Percentiles rank a stretch among this genome's conserved stretches.
These are phyloP conservation scores for Pestalotiopsis sp. DNA, from an alignment of 2,329 filamentous ascomycete genomes.

Conservation along the genomic window DNA sequence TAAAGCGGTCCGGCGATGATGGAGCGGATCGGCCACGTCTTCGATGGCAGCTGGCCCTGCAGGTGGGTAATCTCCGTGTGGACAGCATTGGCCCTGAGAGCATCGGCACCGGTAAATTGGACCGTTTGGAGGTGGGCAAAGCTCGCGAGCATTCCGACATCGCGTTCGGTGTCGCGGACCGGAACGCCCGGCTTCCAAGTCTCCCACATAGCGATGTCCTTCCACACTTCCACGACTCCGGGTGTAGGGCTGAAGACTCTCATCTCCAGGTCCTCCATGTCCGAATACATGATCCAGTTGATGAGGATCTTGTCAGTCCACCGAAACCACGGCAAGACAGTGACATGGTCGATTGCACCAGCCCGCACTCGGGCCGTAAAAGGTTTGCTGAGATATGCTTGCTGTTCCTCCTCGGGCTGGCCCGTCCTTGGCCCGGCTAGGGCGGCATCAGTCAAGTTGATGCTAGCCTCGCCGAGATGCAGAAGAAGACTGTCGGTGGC, in stretches of 20 bases:
- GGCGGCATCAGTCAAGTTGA: constrained; percentile 16
- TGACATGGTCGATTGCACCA: constrained; percentile 10
- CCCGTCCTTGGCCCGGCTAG: neutral
- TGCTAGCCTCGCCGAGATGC: constrained; percentile 8
- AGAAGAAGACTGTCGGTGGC: constrained; percentile 14
- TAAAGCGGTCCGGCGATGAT: constrained; percentile 16
- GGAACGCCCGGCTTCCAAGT: neutral
- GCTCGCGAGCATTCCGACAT: constrained; percentile 15
- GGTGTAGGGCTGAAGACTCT: constrained; percentile 11
- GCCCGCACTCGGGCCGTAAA: neutral
- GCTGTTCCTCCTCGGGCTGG: neutral
- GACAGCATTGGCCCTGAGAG: constrained; percentile 1
- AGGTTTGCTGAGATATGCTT: constrained; percentile 7
- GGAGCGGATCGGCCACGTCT: constrained; percentile 15
- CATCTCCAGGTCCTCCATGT: constrained; percentile 1
- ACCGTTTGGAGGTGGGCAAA: constrained; percentile 10
- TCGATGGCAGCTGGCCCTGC: constrained; percentile 13
- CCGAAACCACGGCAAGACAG: constrained; percentile 16
- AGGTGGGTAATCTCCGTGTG: constrained; percentile 5
- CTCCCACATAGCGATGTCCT: constrained; percentile 14
- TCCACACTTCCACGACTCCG: constrained; percentile 16
- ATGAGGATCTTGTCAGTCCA: constrained; percentile 17
- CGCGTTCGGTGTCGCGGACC: constrained; percentile 14
- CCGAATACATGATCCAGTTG: neutral
- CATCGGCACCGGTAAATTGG: neutral